Percentiles rank a stretch among this genome's conserved stretches.
phyloP scores from a whole-genome alignment of 2,329 filamentous ascomycete species.

The Hymenoscyphus repandus region DNA sequence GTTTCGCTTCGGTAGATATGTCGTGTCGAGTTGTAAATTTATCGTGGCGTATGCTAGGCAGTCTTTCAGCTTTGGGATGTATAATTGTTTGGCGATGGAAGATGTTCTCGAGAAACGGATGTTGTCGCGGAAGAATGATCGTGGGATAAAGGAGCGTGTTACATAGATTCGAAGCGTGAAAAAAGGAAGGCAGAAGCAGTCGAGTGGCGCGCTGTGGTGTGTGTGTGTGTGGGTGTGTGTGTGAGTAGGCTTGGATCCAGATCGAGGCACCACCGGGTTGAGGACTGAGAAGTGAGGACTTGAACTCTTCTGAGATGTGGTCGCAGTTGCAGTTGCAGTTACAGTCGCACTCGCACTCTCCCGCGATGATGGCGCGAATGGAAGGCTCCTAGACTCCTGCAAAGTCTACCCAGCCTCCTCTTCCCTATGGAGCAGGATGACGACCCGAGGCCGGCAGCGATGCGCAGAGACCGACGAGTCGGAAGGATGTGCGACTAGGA shows the following conservation, averaged over 20 bases:
- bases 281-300: background rate
- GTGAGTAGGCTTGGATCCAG: background rate
- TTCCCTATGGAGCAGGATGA: background rate
- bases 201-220: background rate
- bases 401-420: background rate
- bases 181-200: background rate
- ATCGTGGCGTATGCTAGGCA: background rate
- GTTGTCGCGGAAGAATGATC: no score
- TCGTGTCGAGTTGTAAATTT: background rate
- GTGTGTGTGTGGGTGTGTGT: no score
- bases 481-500: background rate
- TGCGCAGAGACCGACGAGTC: background rate
- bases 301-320: background rate
- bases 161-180: background rate
- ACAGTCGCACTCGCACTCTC: no score
- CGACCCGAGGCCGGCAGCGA: background rate
- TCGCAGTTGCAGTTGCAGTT: no score
- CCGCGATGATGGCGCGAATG: no score
- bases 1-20: background rate
- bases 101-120: background rate
- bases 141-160: no score
- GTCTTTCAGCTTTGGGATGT: background rate
- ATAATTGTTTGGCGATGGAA: background rate
- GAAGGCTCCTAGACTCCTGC: background rate
- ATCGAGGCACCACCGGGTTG: background rate